phyloP scores from a whole-genome alignment of 306 rosid species.

The Ceratonia siliqua region DNA sequence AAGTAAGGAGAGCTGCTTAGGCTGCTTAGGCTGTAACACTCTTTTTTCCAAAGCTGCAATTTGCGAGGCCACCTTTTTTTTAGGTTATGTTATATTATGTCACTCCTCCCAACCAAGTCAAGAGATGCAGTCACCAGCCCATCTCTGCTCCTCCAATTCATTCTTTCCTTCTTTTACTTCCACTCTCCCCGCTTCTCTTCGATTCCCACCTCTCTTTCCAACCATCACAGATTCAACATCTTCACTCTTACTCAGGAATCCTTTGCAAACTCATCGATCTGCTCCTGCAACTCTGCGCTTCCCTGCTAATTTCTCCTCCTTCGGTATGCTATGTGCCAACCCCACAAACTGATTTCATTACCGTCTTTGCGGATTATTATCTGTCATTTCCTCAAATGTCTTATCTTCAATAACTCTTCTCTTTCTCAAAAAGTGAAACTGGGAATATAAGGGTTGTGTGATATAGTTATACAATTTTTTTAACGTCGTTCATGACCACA shows the following conservation, averaged over 20 bases:
- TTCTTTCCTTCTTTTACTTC: conserved; percentile 30
- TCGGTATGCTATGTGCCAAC: neutral
- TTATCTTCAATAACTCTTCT: neutral
- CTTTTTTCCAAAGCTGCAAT: neutral
- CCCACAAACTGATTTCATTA: neutral
- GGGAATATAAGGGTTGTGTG: conserved; percentile 26
- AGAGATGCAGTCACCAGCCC: conserved; percentile 40
- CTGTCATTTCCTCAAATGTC: neutral
- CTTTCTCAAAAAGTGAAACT: neutral
- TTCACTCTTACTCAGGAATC: neutral
- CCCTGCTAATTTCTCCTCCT: conserved; percentile 30
- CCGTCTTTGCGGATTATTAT: neutral
- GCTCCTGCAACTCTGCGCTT: conserved; percentile 33
- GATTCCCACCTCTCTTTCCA: conserved; percentile 32
- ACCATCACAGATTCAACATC: neutral
- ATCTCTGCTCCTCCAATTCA: conserved; percentile 32
- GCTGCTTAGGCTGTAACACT: neutral
- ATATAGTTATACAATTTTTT: conserved; percentile 26
- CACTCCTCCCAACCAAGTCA: neutral
- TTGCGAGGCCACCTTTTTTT: neutral
- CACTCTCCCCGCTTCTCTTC: conserved; percentile 14
- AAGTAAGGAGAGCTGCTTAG: neutral
- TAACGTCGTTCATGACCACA: neutral
- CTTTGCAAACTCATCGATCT: conserved; percentile 22
- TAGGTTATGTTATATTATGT: neutral